phyloP scores from a whole-genome alignment of 2,329 filamentous ascomycete genomes.

The Tolypocladium inflatum region DNA sequence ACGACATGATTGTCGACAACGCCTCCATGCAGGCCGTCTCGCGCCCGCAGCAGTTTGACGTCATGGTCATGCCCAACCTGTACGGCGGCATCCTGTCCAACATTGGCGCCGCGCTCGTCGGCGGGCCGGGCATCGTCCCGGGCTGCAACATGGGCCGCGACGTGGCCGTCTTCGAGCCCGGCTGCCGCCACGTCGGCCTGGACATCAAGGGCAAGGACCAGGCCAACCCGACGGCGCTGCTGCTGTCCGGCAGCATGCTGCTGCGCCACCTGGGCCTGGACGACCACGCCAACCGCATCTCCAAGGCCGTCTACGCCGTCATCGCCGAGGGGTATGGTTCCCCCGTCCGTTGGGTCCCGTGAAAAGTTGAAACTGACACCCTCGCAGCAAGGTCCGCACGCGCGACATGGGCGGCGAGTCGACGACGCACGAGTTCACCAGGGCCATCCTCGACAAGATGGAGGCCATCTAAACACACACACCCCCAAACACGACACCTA shows the following conservation, averaged over 20 bases:
- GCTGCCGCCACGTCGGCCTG: constrained; percentile 97
- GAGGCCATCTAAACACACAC: constrained; percentile 53
- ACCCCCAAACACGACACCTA: not conserved
- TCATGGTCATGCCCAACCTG: constrained; percentile 99
- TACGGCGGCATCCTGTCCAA: constrained; percentile 99
- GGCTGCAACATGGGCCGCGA: constrained; percentile 99
- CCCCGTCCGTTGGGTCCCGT: not conserved
- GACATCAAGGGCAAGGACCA: constrained; percentile 99
- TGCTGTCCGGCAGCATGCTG: constrained; percentile 94
- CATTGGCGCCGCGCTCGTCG: constrained; percentile 93
- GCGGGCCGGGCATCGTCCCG: constrained; percentile 91
- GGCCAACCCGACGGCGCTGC: constrained; percentile 93
- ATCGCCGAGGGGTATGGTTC: constrained; percentile 77
- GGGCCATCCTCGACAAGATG: constrained; percentile 92
- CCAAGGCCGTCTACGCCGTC: constrained; percentile 66
- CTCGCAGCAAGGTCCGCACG: constrained; percentile 68
- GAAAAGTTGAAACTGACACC: constrained; percentile 26
- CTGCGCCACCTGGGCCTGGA: constrained; percentile 94
- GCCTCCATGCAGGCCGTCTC: constrained; percentile 99
- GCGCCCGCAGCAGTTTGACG: constrained; percentile 94
- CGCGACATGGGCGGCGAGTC: constrained; percentile 90
- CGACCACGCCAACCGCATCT: constrained; percentile 97
- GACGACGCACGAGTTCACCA: constrained; percentile 91
- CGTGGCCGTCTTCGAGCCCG: constrained; percentile 96
- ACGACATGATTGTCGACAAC: constrained; percentile 99